Conservation (phyloP, 352 stramenopile genomes). For the Globisporangium recalcitrans region DNA sequence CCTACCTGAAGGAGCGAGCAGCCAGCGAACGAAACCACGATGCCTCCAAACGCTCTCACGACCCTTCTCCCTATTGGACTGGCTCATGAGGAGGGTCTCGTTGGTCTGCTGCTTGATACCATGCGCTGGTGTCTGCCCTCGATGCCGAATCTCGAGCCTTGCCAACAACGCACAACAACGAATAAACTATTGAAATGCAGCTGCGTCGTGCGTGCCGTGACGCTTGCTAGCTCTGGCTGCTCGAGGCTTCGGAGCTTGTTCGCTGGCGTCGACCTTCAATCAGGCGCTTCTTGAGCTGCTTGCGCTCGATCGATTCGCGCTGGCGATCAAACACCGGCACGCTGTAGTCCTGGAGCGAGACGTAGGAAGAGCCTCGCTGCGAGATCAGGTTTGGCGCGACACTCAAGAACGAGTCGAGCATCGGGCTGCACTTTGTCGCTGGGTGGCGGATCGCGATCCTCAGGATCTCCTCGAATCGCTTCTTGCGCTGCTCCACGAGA, state of each 20-base stretch:
- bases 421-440: conserved; percentile 51
- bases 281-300: conserved; percentile 65
- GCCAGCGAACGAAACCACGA: neutral
- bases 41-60: neutral
- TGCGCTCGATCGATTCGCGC: conserved; percentile 72
- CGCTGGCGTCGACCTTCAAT: conserved; percentile 58
- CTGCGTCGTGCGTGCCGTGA: too few species aligned
- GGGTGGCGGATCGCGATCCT: conserved; percentile 71
- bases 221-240: conserved; percentile 14
- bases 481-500: conserved; percentile 76
- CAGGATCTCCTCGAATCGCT: conserved; percentile 80
- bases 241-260: conserved; percentile 19
- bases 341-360: conserved; percentile 53
- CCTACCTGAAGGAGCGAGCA: neutral
- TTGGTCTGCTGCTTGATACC: neutral
- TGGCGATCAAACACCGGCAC: conserved; percentile 71
- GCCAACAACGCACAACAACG: neutral
- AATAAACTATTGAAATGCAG: conserved; percentile 13
- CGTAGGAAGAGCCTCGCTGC: conserved; percentile 44
- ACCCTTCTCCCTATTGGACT: neutral
- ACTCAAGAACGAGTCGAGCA: conserved; percentile 74
- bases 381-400: conserved; percentile 48
- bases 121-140: neutral
- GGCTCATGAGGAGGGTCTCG: neutral
- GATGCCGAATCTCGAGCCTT: neutral